Evolutionary conservation across 2,329 filamentous ascomycete species (phyloP).

Genomic region (Nemania sp.): DNA sequence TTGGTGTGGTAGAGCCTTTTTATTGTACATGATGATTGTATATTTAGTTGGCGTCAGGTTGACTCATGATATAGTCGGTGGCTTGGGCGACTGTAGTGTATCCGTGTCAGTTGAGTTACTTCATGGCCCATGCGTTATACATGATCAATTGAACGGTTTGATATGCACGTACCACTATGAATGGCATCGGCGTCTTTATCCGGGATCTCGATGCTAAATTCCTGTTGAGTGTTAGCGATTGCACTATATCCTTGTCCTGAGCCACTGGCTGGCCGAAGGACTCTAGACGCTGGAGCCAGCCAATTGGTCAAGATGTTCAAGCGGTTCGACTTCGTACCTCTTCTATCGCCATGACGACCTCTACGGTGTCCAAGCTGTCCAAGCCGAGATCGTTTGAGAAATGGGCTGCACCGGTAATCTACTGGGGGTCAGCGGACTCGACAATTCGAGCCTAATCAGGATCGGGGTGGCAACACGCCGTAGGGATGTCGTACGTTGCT

Average conservation of each 20-base stretch:
- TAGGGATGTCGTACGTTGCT: constrained; percentile 56
- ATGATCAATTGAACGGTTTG: too few species aligned
- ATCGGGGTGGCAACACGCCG: not conserved
- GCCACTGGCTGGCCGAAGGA: not conserved
- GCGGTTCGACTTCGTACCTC: constrained; percentile 64
- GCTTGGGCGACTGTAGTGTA: constrained; percentile 77
- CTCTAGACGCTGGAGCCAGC: constrained; percentile 16
- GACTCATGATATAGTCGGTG: constrained; percentile 88
- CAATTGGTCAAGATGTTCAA: not conserved
- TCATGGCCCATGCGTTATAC: too few species aligned
- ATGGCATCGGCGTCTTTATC: constrained; percentile 96
- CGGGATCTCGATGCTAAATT: constrained; percentile 91
- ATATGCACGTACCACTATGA: constrained; percentile 75
- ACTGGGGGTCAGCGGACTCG: constrained; percentile 29
- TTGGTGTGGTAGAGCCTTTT: constrained; percentile 33
- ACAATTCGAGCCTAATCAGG: not conserved
- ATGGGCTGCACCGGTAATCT: constrained; percentile 85
- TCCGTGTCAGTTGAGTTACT: too few species aligned
- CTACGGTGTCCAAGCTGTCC: constrained; percentile 96
- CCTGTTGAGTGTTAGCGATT: constrained; percentile 41
- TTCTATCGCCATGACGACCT: constrained; percentile 99
- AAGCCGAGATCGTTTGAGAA: constrained; percentile 97
- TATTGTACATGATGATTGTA: constrained; percentile 37
- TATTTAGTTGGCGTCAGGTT: constrained; percentile 79
- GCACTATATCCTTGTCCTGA: not conserved